Base-by-base conservation (phyloP, 441 rosid species). In the Adansonia madagascariensis region DNA sequence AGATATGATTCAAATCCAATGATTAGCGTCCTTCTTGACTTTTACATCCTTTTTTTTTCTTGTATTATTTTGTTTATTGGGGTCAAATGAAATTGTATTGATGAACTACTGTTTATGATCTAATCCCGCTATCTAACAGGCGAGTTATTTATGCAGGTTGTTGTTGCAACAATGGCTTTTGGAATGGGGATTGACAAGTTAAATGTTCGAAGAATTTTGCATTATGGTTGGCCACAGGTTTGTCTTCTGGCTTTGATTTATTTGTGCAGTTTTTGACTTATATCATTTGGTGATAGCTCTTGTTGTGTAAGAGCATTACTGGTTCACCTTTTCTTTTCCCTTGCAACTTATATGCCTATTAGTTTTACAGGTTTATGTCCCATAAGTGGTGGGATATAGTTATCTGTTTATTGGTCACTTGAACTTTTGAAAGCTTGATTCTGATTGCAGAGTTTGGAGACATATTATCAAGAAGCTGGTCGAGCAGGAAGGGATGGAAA, bases 161-260 rank as follows among this genome's bases (percentile, higher is more conserved):
- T 95, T 75, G 95, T 93, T 71, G 97, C 98, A 9, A 95, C 98
- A 35, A 80, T 95, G 76, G 98, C 98, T 69, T 95, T 95, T 82
- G 98, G 98, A 75, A 95, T 95, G 98, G 98, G 98, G 50, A 95
- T 95, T 62, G 97, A 95, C 89, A 91, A 91, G 83, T 85, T 80
- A 80, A 91, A 95, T 78, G 95, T 95, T 66, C 81, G 96, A 79
- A 85, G 87, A 85, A 87, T 95, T 77, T 85, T 95, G 60, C 98
- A 95, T 83, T 95, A 95, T 77, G 98, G 98, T 77, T 95, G 92
- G 98, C 98, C 97, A 35, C 98, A 95, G 98, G 98, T 91, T 75
- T 76, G 52, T 71, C 49, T 56, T 66, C 63, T 71, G 52, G 57
- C 68, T 44, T 56, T 59, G 15, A 18, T 56, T 64, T 20, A 31